Percentiles rank a stretch among this genome's conserved stretches.
phyloP scores from a whole-genome alignment of 2,329 filamentous ascomycete species.

The Clarireedia sp. region DNA sequence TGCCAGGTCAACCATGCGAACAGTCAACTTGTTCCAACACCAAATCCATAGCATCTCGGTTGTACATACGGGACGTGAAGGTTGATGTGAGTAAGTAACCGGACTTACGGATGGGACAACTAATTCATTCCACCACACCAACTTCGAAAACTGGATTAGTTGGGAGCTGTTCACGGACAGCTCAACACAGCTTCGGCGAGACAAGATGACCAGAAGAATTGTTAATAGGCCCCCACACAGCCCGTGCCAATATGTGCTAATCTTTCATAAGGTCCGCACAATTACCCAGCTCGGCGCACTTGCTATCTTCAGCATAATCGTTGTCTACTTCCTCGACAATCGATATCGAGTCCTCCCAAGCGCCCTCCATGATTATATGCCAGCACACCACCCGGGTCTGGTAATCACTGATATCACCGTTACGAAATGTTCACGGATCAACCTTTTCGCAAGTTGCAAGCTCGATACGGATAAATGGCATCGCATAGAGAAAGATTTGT shows the following conservation, averaged over 20 bases:
- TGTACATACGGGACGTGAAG: not conserved
- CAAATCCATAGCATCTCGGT: not conserved
- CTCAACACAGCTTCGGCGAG: constrained; percentile 3
- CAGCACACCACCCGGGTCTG: constrained; percentile 58
- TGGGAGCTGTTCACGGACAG: constrained; percentile 8
- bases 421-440: constrained; percentile 54
- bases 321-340: constrained; percentile 59
- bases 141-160: constrained; percentile 10
- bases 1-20: not conserved
- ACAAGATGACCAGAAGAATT: constrained; percentile 30
- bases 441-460: constrained; percentile 50
- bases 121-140: constrained; percentile 2
- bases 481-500: constrained; percentile 64
- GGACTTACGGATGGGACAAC: constrained; percentile 10
- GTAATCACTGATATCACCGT: constrained; percentile 65
- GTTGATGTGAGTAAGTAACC: constrained; percentile 1
- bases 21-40: not conserved
- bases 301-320: constrained; percentile 42
- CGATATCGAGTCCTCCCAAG: constrained; percentile 60
- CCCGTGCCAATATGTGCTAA: constrained; percentile 5
- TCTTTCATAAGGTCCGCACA: constrained; percentile 36
- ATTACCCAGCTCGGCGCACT: constrained; percentile 27
- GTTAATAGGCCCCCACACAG: constrained; percentile 14
- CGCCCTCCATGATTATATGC: constrained; percentile 60
- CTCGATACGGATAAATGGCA: constrained; percentile 53